Evolutionary conservation across 208 protist species (phyloP).

Genomic region (Acanthamoeba divionensis): DNA sequence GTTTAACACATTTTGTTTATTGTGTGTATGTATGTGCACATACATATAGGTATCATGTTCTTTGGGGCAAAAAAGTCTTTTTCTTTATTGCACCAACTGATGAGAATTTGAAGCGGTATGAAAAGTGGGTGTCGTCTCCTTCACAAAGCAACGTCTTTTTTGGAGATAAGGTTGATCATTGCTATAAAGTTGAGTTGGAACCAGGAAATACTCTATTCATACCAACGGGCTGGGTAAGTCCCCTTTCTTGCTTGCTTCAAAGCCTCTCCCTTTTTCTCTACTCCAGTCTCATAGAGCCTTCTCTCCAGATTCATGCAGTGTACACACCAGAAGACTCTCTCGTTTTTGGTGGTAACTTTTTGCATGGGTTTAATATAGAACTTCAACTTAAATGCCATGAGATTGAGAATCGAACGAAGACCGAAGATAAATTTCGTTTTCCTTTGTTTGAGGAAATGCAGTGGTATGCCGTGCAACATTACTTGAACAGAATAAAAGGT

Average conservation of each 20-base stretch:
- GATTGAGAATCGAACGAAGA: conserved; percentile 31
- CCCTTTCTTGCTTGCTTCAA: background rate
- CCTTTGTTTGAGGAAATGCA: conserved; percentile 55
- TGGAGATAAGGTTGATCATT: background rate
- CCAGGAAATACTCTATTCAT: conserved; percentile 61
- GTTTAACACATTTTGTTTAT: no score
- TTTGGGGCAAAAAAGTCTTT: conserved; percentile 68
- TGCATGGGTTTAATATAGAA: conserved; percentile 40
- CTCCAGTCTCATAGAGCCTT: background rate
- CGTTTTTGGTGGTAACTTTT: conserved; percentile 75
- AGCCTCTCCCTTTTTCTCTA: background rate
- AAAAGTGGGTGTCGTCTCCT: conserved; percentile 48
- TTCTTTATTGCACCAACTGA: conserved; percentile 47
- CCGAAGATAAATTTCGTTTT: conserved; percentile 57
- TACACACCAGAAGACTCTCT: conserved; percentile 69
- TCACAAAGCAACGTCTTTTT: conserved; percentile 14
- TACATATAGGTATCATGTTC: conserved; percentile 67
- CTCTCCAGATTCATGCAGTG: conserved; percentile 65
- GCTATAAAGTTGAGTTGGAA: conserved; percentile 16
- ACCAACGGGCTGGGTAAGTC: conserved; percentile 12
- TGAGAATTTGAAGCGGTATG: conserved; percentile 34
- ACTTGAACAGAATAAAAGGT: background rate
- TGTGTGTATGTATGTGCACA: background rate
- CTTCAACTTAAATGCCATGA: conserved; percentile 56
- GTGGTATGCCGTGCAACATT: conserved; percentile 41